Evolutionary conservation across 805 yeast genomes (phyloP).

Genomic region (Teunomyces aglyptinius): DNA sequence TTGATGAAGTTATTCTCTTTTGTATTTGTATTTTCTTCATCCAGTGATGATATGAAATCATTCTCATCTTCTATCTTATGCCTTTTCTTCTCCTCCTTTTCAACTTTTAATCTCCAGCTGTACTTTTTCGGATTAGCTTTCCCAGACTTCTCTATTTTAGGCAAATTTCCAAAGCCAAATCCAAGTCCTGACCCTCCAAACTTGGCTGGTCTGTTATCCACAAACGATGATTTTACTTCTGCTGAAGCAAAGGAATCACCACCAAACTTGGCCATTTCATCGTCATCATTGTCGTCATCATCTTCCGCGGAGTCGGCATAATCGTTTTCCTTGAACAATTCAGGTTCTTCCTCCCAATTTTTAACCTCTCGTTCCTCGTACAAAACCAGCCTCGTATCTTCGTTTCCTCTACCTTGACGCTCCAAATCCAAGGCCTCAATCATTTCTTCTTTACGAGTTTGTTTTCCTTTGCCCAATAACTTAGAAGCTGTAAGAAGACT

Average conservation of each 20-base stretch:
- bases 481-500: slow-evolving; percentile 69
- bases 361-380: slow-evolving; percentile 67
- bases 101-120: slow-evolving; percentile 61
- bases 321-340: not conserved
- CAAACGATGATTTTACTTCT: slow-evolving; percentile 42
- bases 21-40: slow-evolving; percentile 24
- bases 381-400: slow-evolving; percentile 55
- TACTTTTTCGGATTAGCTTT: slow-evolving; percentile 47
- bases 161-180: slow-evolving; percentile 61
- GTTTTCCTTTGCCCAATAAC: slow-evolving; percentile 69
- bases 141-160: slow-evolving; percentile 40
- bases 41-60: slow-evolving; percentile 49
- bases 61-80: slow-evolving; percentile 54
- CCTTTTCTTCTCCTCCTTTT: slow-evolving; percentile 37
- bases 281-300: slow-evolving; percentile 9
- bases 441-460: slow-evolving; percentile 66
- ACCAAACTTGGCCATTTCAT: slow-evolving; percentile 17
- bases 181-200: slow-evolving; percentile 65
- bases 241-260: slow-evolving; percentile 17
- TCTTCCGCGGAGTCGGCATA: slow-evolving; percentile 1
- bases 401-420: slow-evolving; percentile 67
- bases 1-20: slow-evolving; percentile 18
- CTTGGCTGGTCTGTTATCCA: slow-evolving; percentile 68
- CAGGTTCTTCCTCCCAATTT: slow-evolving; percentile 47
- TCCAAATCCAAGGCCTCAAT: slow-evolving; percentile 75